Conservation (phyloP, 2,329 filamentous ascomycete genomes). For the Elsinoe arachidis region DNA sequence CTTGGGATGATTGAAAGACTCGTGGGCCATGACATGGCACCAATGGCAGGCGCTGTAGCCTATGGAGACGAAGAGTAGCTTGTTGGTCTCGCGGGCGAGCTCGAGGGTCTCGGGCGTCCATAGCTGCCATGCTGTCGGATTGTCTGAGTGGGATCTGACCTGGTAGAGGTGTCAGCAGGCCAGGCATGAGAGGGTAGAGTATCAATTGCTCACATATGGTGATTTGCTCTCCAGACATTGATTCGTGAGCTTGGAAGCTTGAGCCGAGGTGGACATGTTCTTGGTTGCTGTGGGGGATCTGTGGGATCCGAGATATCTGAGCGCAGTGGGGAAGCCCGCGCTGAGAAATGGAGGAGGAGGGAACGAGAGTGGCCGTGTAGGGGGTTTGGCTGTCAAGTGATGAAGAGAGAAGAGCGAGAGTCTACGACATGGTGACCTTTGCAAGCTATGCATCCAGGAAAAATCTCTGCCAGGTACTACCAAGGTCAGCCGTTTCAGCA, state of each 20-base stretch:
- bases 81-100: constrained; percentile 71
- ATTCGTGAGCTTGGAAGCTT: constrained; percentile 31
- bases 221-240: constrained; percentile 53
- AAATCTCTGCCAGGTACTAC: not conserved
- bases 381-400: not conserved
- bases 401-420: not conserved
- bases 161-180: constrained; percentile 22
- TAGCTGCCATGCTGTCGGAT: constrained; percentile 85
- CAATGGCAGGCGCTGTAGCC: constrained; percentile 95
- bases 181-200: not conserved
- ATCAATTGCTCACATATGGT: constrained; percentile 49
- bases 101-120: constrained; percentile 70
- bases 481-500: constrained; percentile 9
- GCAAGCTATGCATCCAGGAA: not conserved
- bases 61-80: constrained; percentile 86
- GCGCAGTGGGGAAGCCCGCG: constrained; percentile 8
- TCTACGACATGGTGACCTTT: not conserved
- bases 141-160: constrained; percentile 66
- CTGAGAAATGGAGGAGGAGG: not conserved
- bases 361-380: not conserved
- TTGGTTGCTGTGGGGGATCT: not conserved
- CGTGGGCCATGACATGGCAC: constrained; percentile 80
- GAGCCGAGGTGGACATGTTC: not conserved
- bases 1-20: constrained; percentile 77
- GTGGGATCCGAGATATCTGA: not conserved